Percentiles rank a stretch among this genome's conserved stretches.
phyloP scores from a whole-genome alignment of 805 yeast genomes.

The Teunomyces lycoperdinae region DNA sequence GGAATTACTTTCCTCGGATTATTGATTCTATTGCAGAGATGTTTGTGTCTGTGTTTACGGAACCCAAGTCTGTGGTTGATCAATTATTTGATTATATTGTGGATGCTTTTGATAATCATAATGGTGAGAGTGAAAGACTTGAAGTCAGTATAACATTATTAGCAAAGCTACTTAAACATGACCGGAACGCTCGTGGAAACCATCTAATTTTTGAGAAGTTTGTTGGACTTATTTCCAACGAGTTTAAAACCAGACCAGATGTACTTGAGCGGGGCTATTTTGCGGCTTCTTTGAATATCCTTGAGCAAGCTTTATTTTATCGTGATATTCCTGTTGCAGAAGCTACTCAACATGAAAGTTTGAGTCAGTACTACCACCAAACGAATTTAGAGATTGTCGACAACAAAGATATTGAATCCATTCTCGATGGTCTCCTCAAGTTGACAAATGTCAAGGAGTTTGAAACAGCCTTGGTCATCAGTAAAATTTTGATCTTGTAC shows the following conservation, averaged over 20 bases:
- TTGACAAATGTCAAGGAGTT: slow-evolving; percentile 40
- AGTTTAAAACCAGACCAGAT: slow-evolving; percentile 17
- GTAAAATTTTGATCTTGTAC: slow-evolving; percentile 54
- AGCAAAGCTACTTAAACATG: slow-evolving; percentile 11
- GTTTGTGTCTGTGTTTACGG: slow-evolving; percentile 8
- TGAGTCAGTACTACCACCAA: slow-evolving; percentile 6
- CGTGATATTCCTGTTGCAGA: slow-evolving; percentile 49
- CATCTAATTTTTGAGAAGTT: slow-evolving; percentile 27
- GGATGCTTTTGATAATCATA: slow-evolving; percentile 8
- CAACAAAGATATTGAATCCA: slow-evolving; percentile 16
- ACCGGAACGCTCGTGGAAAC: slow-evolving; percentile 6
- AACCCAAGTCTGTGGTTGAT: slow-evolving; percentile 7
- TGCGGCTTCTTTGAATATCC: slow-evolving; percentile 52
- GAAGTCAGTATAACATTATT: slow-evolving; percentile 13
- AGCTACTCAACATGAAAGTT: slow-evolving; percentile 13
- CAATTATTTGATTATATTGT: slow-evolving; percentile 12
- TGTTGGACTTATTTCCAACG: slow-evolving; percentile 31
- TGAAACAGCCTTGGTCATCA: slow-evolving; percentile 49
- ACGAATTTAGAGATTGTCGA: slow-evolving; percentile 15
- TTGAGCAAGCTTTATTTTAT: slow-evolving; percentile 53
- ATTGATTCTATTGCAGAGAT: slow-evolving; percentile 20
- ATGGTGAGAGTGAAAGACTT: slow-evolving; percentile 8
- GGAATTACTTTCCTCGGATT: slow-evolving; percentile 17
- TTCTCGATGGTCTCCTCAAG: slow-evolving; percentile 45
- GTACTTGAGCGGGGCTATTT: slow-evolving; percentile 51